Conservation (phyloP, 208 protist genomes). For the Jaenimonas drosophilae region DNA sequence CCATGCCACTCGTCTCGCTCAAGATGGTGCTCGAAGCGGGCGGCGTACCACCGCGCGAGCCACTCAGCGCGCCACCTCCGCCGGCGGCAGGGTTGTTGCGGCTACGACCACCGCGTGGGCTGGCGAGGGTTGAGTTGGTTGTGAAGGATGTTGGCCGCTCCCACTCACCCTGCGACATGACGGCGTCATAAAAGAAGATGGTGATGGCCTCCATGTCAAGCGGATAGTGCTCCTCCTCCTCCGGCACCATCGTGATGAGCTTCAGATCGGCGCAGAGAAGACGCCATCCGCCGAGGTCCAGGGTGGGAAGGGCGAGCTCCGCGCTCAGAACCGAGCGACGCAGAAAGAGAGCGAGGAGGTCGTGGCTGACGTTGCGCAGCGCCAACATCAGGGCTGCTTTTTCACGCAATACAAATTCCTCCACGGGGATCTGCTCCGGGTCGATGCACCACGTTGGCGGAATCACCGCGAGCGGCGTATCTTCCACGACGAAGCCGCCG, state of each 20-base stretch:
- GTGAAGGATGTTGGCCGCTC: too few species aligned
- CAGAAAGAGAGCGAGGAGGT: conserved; percentile 65
- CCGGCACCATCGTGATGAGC: conserved; percentile 17
- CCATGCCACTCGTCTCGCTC: not conserved
- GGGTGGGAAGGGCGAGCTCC: conserved; percentile 54
- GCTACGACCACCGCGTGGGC: not conserved
- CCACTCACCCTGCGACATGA: conserved; percentile 10
- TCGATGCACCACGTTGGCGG: too few species aligned
- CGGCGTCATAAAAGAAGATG: conserved; percentile 35
- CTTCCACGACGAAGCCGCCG: not conserved
- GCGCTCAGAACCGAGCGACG: conserved; percentile 31
- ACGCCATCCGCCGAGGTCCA: conserved; percentile 75
- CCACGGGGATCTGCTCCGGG: not conserved
- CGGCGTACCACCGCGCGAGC: not conserved
- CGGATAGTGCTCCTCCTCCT: conserved; percentile 8
- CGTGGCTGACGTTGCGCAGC: conserved; percentile 16
- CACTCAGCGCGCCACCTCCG: not conserved
- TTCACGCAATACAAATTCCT: conserved; percentile 11
- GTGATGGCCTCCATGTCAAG: conserved; percentile 49
- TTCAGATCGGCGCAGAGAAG: conserved; percentile 59
- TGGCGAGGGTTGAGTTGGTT: not conserved
- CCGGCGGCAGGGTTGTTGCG: not conserved
- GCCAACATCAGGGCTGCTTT: conserved; percentile 12
- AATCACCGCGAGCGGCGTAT: not conserved
- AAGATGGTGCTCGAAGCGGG: not conserved